A percentile compares a stretch with the other conserved stretches of the same genome.
These are phyloP conservation scores for Trichocomaceae sp. DNA, from an alignment of 2,329 filamentous ascomycete genomes.

Conservation along the genomic window DNA sequence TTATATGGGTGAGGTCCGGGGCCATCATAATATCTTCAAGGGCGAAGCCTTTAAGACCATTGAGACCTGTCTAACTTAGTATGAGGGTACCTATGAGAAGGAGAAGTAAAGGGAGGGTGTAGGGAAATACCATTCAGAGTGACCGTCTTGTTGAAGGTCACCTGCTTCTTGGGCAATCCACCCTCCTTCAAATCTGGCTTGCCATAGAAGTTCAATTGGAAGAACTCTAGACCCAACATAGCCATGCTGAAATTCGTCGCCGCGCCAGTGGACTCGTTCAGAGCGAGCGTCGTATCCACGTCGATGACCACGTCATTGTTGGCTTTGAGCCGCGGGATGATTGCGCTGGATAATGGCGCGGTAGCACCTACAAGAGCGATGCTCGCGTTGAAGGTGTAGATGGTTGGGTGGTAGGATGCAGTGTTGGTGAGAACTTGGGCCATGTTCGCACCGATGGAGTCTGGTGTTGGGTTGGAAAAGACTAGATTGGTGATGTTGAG, in stretches of 20 bases:
- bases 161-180: constrained; percentile 42
- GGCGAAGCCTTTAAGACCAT: constrained; percentile 48
- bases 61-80: constrained; percentile 44
- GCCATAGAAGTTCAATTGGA: constrained; percentile 47
- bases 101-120: background rate
- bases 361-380: constrained; percentile 42
- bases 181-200: constrained; percentile 47
- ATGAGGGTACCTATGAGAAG: no score
- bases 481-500: constrained; percentile 46
- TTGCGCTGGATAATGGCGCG: constrained; percentile 40
- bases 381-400: constrained; percentile 49
- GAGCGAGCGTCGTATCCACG: constrained; percentile 40
- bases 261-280: constrained; percentile 36
- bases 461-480: constrained; percentile 45
- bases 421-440: constrained; percentile 42
- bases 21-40: constrained; percentile 44
- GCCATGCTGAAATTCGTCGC: constrained; percentile 47
- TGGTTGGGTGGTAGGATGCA: constrained; percentile 48
- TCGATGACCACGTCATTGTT: constrained; percentile 37
- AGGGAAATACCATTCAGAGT: constrained; percentile 48
- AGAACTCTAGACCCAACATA: constrained; percentile 44
- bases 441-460: constrained; percentile 46
- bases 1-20: constrained; percentile 47
- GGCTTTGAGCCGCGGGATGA: constrained; percentile 41
- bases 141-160: constrained; percentile 52